A percentile compares a stretch with the other conserved stretches of the same genome.
phyloP scores from a whole-genome alignment of 208 protist genomes.

The Polymyxa betae region DNA sequence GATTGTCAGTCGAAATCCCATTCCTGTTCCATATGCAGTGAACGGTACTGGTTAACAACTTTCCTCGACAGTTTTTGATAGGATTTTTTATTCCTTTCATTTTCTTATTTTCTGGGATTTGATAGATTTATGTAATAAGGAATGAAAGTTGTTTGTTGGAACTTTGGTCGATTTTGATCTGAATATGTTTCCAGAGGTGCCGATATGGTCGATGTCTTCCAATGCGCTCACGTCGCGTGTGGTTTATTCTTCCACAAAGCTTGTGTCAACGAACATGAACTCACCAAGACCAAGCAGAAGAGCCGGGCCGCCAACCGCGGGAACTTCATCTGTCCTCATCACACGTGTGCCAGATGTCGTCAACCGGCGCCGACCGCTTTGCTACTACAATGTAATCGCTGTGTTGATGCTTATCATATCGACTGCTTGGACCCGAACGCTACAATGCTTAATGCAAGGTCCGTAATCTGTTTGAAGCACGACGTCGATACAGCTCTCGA shows the following conservation, averaged over 20 bases:
- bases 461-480: conserved; percentile 15
- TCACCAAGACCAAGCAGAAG: conserved; percentile 33
- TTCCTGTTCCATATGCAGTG: neutral
- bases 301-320: conserved; percentile 14
- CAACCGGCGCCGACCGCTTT: neutral
- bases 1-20: conserved; percentile 46
- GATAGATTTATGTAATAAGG: no score
- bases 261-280: conserved; percentile 37
- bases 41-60: neutral
- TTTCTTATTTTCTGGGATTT: no score
- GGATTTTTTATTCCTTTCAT: no score
- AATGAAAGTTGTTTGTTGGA: no score
- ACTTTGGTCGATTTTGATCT: no score
- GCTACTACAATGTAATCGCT: conserved; percentile 41
- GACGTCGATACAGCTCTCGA: neutral
- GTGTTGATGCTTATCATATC: conserved; percentile 49
- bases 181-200: neutral
- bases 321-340: conserved; percentile 48
- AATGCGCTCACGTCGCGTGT: conserved; percentile 29
- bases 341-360: neutral
- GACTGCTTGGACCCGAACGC: neutral
- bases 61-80: neutral
- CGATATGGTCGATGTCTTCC: conserved; percentile 6
- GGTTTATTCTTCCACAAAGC: conserved; percentile 30
- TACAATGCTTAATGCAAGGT: neutral